Evolutionary conservation across 177 flowering plant genomes (phyloP), one percentile per base, ranked within the genome.

Genomic region (Vitis hybrid): DNA sequence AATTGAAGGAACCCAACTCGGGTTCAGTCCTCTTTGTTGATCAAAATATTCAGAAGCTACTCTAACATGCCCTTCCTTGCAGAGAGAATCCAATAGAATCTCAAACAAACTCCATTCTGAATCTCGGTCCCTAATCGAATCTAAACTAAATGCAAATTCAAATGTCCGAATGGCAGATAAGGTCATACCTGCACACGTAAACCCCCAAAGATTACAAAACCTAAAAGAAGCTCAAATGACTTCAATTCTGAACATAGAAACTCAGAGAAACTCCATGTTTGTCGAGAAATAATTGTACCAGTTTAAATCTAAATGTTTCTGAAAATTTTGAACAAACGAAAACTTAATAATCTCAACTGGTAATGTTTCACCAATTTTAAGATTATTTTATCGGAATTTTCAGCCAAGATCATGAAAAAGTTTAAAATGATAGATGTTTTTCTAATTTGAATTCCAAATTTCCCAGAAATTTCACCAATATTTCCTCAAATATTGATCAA

Each of bases 61-160:
- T 77, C 83, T 81, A 48, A 81, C 85, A 79, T 71, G 87, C 62
- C 97, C 95, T 76, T 92, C 95, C 70, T 89, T 92, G 64, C 97
- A 89, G 66, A 94, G 85, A 2, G 95, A 80, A 75, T 89, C 97
- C 56, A 91, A 68, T 65, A 94, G 76, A 69, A 83, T 72, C 75
- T 82, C 89, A 73, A 92, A 78, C 76, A 87, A 77, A 60, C 67
- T 75, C 48, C 71, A 48, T 46, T 62, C 78, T 14, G 74, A 74
- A 59, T 73, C 72, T 15, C 65, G 60, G 21, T 69, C 52, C 57
- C 52, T 52, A 60, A 74, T 27, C 5, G 64, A 32, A 1, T 71
- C 79, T 65, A 83, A 77, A 60, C 32, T 75, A 18, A 65, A 60
- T 12, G 86, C 86, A 79, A 79, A 85, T 71, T 92, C 89, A 66